Percentiles rank a stretch among this genome's conserved stretches.
Evolutionary conservation across 208 protist genomes (phyloP).

Genomic region (Leishmania aethiopica): DNA sequence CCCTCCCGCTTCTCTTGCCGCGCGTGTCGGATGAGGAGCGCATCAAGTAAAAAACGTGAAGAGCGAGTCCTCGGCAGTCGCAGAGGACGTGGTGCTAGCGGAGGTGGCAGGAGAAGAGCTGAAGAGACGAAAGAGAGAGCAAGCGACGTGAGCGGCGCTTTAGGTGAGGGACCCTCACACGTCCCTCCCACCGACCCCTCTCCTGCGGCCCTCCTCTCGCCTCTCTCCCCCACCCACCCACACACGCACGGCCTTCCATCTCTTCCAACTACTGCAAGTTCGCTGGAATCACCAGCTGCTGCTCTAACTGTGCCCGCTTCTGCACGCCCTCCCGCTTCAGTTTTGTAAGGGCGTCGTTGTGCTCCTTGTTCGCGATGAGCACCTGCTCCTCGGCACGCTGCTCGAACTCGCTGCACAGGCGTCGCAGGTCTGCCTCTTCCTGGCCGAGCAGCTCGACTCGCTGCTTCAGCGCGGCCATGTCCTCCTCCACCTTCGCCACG

Average conservation of each 20-base stretch:
- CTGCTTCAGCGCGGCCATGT: constrained; percentile 51
- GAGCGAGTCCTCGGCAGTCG: background rate
- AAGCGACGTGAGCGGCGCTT: background rate
- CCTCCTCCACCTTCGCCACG: constrained; percentile 56
- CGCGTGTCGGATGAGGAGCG: background rate
- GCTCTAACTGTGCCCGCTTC: constrained; percentile 83
- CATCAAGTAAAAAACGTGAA: background rate
- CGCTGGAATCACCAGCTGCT: constrained; percentile 64
- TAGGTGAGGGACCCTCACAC: background rate
- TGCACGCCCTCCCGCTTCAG: constrained; percentile 79
- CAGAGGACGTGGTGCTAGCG: background rate
- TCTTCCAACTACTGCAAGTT: constrained; percentile 16
- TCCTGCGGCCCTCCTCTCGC: background rate
- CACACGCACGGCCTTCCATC: background rate
- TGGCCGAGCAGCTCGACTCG: constrained; percentile 51
- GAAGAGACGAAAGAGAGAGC: background rate
- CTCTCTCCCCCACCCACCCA: background rate
- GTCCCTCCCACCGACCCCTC: background rate
- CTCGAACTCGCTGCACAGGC: constrained; percentile 68
- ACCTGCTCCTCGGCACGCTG: constrained; percentile 73
- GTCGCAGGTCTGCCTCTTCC: constrained; percentile 68
- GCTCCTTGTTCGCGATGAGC: constrained; percentile 79
- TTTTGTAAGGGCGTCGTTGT: constrained; percentile 70
- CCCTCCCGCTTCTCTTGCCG: background rate
- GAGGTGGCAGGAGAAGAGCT: background rate